Evolutionary conservation across 169 alveolate genomes (phyloP), one percentile per base, ranked within the genome.

Genomic region (Plasmodium coatneyi): DNA sequence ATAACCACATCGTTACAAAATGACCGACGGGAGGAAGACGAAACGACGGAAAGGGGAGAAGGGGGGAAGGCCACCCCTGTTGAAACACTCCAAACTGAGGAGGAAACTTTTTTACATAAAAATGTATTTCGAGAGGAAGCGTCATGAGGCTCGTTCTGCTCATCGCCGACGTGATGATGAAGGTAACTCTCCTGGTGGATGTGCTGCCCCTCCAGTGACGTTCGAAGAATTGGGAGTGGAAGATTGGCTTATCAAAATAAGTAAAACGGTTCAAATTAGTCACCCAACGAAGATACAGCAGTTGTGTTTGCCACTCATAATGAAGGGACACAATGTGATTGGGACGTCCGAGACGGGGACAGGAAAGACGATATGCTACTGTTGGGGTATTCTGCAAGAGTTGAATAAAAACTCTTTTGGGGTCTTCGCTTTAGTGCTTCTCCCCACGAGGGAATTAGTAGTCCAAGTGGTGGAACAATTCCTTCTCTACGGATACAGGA

Each of bases 361-460:
- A 34, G 99, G 99, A 16, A 99, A 99, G 95, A 99, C 99, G 7
- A 99, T 99, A 19, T 98, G 99, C 56, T 99, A 98, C 96, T 98
- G 99, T 76, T 96, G 99, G 92, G 99, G 99, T 0, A 97, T 98
- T 16, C 96, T 99, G 25, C 98, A 98, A 84, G 95, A 97, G 30
- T 95, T 99, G 56, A 95, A 99, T 28, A 97, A 97, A 92, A 99
- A 99, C 93, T 99, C 99, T 9, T 98, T 92, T 95, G 99, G 99
- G 41, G 97, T 99, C 14, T 99, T 98, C 96, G 99, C 98, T 0
- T 94, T 99, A 54, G 98, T 99, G 52, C 92, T 99, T 34, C 96
- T 99, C 5, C 99, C 99, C n/a, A 98, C 99, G 30, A 96, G 99
- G 91, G 99, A 99, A 92, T 97, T 99, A 52, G 99, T 99, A 0